These are phyloP conservation scores for Neurospora sp. DNA, from an alignment of 495 filamentous ascomycete genomes.

Conservation along the genomic window DNA sequence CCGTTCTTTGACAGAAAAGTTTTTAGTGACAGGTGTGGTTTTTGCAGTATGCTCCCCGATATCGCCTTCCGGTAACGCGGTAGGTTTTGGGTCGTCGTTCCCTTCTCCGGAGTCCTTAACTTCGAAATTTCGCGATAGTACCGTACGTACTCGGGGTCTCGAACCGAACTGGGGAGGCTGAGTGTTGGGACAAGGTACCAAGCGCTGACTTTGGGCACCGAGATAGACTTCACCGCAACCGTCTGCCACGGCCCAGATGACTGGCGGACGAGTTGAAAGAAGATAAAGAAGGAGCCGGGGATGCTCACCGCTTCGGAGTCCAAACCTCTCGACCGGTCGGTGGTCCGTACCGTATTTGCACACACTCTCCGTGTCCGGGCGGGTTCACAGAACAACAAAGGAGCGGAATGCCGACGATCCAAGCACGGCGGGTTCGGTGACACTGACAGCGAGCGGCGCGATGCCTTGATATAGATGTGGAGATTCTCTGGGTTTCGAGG, in stretches of 20 bases:
- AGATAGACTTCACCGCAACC: neutral
- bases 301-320: neutral
- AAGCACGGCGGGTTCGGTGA: neutral
- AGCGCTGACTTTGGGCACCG: neutral
- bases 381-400: neutral
- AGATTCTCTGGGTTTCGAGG: neutral
- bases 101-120: neutral
- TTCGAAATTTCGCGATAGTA: neutral
- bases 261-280: neutral
- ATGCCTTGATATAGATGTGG: neutral
- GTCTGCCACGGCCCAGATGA: neutral
- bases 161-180: neutral
- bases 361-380: neutral
- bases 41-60: neutral
- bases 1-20: neutral
- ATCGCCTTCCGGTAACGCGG: neutral
- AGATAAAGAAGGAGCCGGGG: neutral
- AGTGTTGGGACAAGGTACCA: neutral
- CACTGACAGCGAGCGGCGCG: neutral
- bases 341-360: neutral
- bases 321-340: neutral
- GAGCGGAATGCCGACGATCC: neutral
- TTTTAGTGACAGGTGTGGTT: neutral
- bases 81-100: neutral
- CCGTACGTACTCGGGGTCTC: neutral